A percentile compares a stretch with the other conserved stretches of the same genome.
phyloP scores from a whole-genome alignment of 1,284 basidiomycete species.

The Cryptococcus sp. region DNA sequence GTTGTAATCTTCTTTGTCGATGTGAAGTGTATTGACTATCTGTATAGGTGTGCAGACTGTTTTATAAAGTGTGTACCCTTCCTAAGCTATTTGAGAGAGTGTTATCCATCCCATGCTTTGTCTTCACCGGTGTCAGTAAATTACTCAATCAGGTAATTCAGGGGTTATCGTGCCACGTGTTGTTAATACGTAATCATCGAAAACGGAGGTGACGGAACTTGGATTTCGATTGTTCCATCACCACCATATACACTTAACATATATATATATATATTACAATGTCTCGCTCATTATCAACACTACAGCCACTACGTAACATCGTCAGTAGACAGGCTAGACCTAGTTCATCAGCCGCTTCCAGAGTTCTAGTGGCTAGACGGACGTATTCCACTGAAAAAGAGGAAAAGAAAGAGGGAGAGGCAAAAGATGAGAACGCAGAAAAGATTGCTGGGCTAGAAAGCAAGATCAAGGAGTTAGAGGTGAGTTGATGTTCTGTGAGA shows the following conservation, averaged over 20 bases:
- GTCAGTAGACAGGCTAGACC: neutral
- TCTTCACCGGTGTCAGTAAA: too few species aligned
- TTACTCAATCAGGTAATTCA: too few species aligned
- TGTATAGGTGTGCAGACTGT: too few species aligned
- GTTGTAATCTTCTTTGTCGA: too few species aligned
- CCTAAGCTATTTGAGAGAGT: too few species aligned
- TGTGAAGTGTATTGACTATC: too few species aligned
- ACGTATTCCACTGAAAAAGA: constrained; percentile 16
- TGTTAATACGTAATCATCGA: too few species aligned
- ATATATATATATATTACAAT: neutral
- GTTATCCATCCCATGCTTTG: too few species aligned
- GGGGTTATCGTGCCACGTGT: too few species aligned
- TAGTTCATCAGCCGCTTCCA: neutral
- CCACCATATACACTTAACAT: neutral
- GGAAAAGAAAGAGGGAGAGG: constrained; percentile 10
- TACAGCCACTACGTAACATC: neutral
- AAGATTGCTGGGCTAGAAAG: constrained; percentile 24
- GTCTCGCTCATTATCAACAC: neutral
- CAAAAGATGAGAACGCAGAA: constrained; percentile 17
- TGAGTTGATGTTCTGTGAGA: constrained; percentile 15
- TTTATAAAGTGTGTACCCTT: too few species aligned
- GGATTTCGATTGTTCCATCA: neutral
- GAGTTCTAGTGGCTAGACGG: neutral
- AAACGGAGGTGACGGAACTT: neutral
- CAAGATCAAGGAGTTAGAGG: constrained; percentile 40